A percentile compares a stretch with the other conserved stretches of the same genome.
Conservation (phyloP, 2,329 filamentous ascomycete species). For the Epichloe hybrida region DNA sequence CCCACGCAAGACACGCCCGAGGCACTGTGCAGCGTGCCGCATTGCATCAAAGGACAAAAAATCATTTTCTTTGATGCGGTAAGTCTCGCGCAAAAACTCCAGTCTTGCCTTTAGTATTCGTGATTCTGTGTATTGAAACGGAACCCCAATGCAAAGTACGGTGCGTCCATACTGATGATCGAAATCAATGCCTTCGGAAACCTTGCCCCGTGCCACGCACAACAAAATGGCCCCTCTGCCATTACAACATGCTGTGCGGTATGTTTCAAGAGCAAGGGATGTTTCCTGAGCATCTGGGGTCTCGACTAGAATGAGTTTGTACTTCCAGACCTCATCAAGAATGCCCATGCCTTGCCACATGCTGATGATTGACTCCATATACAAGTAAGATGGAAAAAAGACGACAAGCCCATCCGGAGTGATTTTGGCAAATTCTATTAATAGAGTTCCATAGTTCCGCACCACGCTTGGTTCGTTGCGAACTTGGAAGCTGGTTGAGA, state of each 20-base stretch:
- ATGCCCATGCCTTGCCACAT: slow-evolving; percentile 99
- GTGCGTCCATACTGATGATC: slow-evolving; percentile 96
- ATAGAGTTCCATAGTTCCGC: slow-evolving; percentile 82
- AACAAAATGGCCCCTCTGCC: slow-evolving; percentile 85
- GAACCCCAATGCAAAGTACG: slow-evolving; percentile 90
- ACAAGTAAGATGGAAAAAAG: slow-evolving; percentile 96
- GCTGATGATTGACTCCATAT: slow-evolving; percentile 98
- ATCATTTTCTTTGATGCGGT: slow-evolving; percentile 92
- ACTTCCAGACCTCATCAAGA: slow-evolving; percentile 95
- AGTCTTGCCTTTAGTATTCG: slow-evolving; percentile 90
- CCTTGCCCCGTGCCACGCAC: slow-evolving; percentile 92
- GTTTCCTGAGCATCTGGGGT: slow-evolving; percentile 97
- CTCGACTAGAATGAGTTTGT: slow-evolving; percentile 95
- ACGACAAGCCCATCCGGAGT: slow-evolving; percentile 98
- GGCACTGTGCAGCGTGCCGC: slow-evolving; percentile 94
- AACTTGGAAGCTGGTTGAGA: slow-evolving; percentile 89
- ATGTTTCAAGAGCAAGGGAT: slow-evolving; percentile 86
- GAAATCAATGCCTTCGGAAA: slow-evolving; percentile 97
- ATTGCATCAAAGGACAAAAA: slow-evolving; percentile 98
- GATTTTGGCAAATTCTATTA: slow-evolving; percentile 90
- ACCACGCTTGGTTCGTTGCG: slow-evolving; percentile 95
- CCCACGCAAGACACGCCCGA: slow-evolving; percentile 84
- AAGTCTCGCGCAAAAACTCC: slow-evolving; percentile 93
- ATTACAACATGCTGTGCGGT: slow-evolving; percentile 94
- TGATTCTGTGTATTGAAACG: slow-evolving; percentile 97